These are phyloP conservation scores for Eragrostis curvula DNA, from an alignment of 176 grass and related monocot genomes.

Conservation along the genomic window DNA sequence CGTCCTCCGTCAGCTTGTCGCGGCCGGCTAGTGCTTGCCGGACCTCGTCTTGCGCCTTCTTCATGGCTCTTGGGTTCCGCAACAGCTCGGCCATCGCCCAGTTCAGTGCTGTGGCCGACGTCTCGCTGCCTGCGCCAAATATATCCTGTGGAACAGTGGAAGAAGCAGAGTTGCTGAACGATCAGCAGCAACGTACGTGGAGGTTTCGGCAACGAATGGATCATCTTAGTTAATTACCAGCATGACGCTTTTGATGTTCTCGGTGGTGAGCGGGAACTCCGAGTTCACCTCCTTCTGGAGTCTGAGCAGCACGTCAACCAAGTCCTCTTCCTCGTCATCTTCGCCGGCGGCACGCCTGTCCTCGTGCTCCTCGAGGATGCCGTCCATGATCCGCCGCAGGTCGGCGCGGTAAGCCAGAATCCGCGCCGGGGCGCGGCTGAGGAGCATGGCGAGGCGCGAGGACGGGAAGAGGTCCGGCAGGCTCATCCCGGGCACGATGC, in stretches of 20 bases:
- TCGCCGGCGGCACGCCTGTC: conserved; percentile 9
- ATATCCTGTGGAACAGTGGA: conserved; percentile 54
- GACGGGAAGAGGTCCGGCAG: conserved; percentile 69
- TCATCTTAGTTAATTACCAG: conserved; percentile 20
- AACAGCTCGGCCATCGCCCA: conserved; percentile 62
- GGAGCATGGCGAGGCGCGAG: conserved; percentile 48
- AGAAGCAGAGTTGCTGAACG: neutral
- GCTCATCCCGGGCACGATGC: conserved; percentile 54
- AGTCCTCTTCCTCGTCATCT: conserved; percentile 30
- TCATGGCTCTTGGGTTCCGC: conserved; percentile 31
- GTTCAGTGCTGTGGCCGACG: conserved; percentile 43
- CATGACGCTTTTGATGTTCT: conserved; percentile 61
- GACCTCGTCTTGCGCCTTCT: conserved; percentile 47
- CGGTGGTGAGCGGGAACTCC: conserved; percentile 52
- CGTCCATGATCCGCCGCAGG: conserved; percentile 43
- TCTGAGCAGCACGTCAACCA: conserved; percentile 55
- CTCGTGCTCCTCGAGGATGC: conserved; percentile 45
- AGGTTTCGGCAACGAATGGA: neutral
- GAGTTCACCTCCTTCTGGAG: conserved; percentile 45
- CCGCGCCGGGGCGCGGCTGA: conserved; percentile 21
- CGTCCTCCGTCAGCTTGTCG: conserved; percentile 19
- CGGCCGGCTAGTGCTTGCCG: conserved; percentile 13
- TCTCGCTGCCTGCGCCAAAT: conserved; percentile 53
- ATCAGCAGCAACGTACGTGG: too few relatives aligned
- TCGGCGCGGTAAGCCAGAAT: conserved; percentile 28